phyloP scores from a whole-genome alignment of 2,329 filamentous ascomycete species.

The Talaromyces funiculosus region DNA sequence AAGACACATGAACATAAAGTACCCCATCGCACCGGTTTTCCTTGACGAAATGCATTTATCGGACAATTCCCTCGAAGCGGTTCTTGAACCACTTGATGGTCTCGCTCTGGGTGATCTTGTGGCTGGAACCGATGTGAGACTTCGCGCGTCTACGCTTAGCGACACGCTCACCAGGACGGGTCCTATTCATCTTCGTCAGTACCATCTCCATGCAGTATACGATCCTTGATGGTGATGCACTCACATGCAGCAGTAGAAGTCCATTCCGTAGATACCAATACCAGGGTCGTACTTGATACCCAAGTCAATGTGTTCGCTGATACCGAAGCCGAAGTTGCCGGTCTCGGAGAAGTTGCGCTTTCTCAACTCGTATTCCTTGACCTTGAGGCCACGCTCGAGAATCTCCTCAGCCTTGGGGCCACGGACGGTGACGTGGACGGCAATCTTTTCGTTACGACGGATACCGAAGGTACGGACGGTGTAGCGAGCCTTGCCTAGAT shows the following conservation, averaged over 20 bases:
- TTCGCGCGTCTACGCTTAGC: conserved; percentile 88
- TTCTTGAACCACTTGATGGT: conserved; percentile 97
- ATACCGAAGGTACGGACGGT: conserved; percentile 99
- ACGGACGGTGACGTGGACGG: conserved; percentile 98
- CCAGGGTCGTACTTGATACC: conserved; percentile 99
- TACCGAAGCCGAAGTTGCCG: conserved; percentile 99
- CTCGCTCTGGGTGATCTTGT: conserved; percentile 92
- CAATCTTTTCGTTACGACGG: conserved; percentile 99
- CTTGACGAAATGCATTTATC: conserved; percentile 57
- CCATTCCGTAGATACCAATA: conserved; percentile 99
- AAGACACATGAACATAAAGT: conserved; percentile 14
- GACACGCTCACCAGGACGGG: conserved; percentile 96
- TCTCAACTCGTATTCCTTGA: conserved; percentile 99
- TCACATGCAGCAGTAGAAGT: conserved; percentile 99
- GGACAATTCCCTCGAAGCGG: conserved; percentile 97
- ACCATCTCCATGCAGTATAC: background rate
- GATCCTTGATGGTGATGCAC: conserved; percentile 27
- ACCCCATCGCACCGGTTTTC: conserved; percentile 15
- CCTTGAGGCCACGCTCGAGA: conserved; percentile 99
- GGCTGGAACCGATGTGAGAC: conserved; percentile 75
- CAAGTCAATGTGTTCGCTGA: conserved; percentile 99
- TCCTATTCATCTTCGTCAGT: conserved; percentile 49
- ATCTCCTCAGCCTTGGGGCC: conserved; percentile 99
- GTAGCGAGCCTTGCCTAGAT: conserved; percentile 94
- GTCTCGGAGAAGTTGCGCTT: conserved; percentile 99